Conservation (phyloP, 1,284 basidiomycete genomes). For the Ustilago curta region DNA sequence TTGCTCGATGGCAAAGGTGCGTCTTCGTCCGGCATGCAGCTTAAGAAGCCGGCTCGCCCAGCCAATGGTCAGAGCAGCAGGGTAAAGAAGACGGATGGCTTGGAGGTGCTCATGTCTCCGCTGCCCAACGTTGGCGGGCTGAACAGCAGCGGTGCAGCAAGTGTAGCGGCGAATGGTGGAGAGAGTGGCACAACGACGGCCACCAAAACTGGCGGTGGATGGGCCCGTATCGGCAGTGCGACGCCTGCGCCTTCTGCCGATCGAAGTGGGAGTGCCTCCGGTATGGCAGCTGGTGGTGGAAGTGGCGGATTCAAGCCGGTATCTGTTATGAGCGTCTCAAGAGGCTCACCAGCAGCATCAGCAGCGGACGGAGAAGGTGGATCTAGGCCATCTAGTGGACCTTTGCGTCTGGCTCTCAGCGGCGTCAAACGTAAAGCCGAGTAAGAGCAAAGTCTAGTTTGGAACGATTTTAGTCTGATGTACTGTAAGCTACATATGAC, state of each 20-base stretch:
- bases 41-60: constrained; percentile 17
- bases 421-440: constrained; percentile 37
- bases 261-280: not conserved
- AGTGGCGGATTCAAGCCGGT: constrained; percentile 21
- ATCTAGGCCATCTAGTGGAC: constrained; percentile 3
- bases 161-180: constrained; percentile 13
- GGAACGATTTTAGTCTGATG: too few species aligned
- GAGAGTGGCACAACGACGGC: constrained; percentile 8
- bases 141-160: constrained; percentile 6
- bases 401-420: constrained; percentile 28
- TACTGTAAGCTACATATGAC: too few species aligned
- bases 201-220: constrained; percentile 33
- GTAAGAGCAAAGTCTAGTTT: too few species aligned
- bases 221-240: constrained; percentile 43
- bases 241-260: constrained; percentile 20
- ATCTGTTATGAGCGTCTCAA: constrained; percentile 1
- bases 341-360: constrained; percentile 3
- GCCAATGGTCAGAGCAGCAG: not conserved
- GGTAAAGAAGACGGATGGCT: constrained; percentile 10
- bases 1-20: constrained; percentile 42
- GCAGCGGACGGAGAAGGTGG: constrained; percentile 1
- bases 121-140: constrained; percentile 4
- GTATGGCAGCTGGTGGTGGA: not conserved
- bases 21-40: constrained; percentile 17
- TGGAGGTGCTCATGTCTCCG: constrained; percentile 12